Conservation (phyloP, 495 filamentous ascomycete genomes). For the Aspergillus kassunensis region DNA sequence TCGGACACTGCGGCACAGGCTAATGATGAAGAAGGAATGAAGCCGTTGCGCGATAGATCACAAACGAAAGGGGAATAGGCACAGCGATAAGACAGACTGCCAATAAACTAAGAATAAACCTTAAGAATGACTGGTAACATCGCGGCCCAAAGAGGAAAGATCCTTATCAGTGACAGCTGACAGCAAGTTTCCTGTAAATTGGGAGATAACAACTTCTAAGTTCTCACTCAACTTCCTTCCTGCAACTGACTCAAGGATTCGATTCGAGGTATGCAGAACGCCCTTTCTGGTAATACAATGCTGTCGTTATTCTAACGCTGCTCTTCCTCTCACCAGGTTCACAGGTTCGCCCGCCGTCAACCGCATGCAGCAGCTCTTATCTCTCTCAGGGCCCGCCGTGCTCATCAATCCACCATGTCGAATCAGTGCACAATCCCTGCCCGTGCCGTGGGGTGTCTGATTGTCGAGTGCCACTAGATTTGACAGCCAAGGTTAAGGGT, state of each 20-base stretch:
- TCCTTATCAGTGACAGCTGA: conserved; percentile 1
- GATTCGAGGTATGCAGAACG: background rate
- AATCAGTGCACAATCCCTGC: background rate
- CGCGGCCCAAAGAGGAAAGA: background rate
- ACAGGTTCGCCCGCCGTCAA: background rate
- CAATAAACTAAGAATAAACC: too few species aligned
- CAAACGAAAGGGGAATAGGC: background rate
- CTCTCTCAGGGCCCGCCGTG: background rate
- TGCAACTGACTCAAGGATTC: too few species aligned
- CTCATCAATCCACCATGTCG: background rate
- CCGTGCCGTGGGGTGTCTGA: background rate
- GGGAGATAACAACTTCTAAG: background rate
- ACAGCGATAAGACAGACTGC: background rate
- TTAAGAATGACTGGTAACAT: background rate
- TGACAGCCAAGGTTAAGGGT: conserved; percentile 3
- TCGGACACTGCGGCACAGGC: background rate
- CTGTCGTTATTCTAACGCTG: background rate
- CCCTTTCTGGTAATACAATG: background rate
- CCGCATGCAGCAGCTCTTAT: background rate
- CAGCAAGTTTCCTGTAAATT: background rate
- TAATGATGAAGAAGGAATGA: background rate
- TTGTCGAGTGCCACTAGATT: background rate
- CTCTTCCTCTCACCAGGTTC: too few species aligned
- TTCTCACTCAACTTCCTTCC: background rate
- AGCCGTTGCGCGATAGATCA: conserved; percentile 4